Conservation (phyloP, 2,329 filamentous ascomycete genomes). For the Pseudocercospora macadamiae region DNA sequence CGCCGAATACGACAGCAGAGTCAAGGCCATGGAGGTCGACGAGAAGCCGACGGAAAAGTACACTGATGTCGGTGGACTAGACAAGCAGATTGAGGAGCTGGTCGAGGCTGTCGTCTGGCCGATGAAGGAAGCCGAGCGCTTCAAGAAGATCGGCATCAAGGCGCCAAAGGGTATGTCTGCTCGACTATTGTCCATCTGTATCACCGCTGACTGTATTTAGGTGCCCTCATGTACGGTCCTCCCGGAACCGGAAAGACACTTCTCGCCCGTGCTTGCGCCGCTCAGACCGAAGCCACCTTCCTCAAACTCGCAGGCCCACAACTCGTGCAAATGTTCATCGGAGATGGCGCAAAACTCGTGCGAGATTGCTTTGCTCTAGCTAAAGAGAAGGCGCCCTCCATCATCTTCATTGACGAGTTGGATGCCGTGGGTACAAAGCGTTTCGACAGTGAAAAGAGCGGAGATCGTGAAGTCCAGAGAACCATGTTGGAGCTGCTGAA, state of each 20-base stretch:
- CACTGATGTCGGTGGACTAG: constrained; percentile 92
- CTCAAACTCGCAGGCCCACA: constrained; percentile 97
- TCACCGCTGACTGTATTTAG: constrained; percentile 56
- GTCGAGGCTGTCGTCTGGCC: constrained; percentile 99
- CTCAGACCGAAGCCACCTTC: constrained; percentile 97
- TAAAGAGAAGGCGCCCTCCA: constrained; percentile 97
- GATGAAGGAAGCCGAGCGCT: constrained; percentile 98
- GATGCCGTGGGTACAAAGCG: constrained; percentile 98
- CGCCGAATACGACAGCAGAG: constrained; percentile 96
- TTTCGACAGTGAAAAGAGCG: constrained; percentile 97
- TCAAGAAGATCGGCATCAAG: constrained; percentile 99
- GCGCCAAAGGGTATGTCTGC: constrained; percentile 79
- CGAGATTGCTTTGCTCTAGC: constrained; percentile 96
- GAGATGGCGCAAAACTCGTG: constrained; percentile 95
- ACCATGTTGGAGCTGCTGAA: constrained; percentile 99
- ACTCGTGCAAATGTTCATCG: constrained; percentile 99
- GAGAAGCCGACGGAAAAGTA: constrained; percentile 99
- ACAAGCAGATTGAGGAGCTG: constrained; percentile 98
- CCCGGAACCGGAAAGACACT: constrained; percentile 90
- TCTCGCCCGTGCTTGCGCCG: constrained; percentile 91
- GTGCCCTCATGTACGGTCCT: constrained; percentile 96
- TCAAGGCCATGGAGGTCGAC: constrained; percentile 99
- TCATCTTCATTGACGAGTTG: constrained; percentile 99
- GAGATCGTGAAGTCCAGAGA: constrained; percentile 95
- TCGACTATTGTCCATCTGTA: neutral